Evolutionary conservation across 345 rosid species (phyloP).

Genomic region (Citrus glauca): DNA sequence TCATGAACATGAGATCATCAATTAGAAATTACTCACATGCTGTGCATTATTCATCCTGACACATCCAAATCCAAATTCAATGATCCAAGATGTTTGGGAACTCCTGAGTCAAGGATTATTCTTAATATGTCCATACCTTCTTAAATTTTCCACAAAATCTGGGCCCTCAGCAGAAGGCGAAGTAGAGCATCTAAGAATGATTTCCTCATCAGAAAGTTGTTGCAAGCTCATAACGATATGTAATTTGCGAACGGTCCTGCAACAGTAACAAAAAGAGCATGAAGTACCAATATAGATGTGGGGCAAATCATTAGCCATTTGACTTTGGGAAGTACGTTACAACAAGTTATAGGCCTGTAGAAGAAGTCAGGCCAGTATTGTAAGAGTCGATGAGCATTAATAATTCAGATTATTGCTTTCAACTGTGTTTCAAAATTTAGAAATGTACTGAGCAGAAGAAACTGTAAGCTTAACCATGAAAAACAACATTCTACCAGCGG

Average conservation of each 20-base stretch:
- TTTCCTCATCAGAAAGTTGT: conserved; percentile 50
- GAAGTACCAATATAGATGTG: neutral
- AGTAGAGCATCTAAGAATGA: conserved; percentile 60
- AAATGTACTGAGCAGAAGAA: neutral
- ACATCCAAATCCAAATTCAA: neutral
- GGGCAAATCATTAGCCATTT: neutral
- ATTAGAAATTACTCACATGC: neutral
- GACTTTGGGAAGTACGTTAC: neutral
- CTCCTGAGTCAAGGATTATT: neutral
- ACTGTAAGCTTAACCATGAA: neutral
- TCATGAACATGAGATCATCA: neutral
- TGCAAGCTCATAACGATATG: conserved; percentile 30
- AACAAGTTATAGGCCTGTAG: neutral
- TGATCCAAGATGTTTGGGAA: neutral
- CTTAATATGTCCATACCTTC: conserved; percentile 38
- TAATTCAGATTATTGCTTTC: neutral
- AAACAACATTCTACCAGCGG: conserved; percentile 48
- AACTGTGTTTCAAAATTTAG: neutral
- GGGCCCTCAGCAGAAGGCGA: conserved; percentile 87
- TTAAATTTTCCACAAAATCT: conserved; percentile 62
- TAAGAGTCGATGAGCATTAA: neutral
- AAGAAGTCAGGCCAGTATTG: neutral
- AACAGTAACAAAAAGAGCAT: conserved; percentile 3
- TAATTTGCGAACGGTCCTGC: conserved; percentile 49
- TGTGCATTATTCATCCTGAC: neutral